Base-by-base conservation (phyloP, 352 stramenopile species). In the Phytophthora citricola region DNA sequence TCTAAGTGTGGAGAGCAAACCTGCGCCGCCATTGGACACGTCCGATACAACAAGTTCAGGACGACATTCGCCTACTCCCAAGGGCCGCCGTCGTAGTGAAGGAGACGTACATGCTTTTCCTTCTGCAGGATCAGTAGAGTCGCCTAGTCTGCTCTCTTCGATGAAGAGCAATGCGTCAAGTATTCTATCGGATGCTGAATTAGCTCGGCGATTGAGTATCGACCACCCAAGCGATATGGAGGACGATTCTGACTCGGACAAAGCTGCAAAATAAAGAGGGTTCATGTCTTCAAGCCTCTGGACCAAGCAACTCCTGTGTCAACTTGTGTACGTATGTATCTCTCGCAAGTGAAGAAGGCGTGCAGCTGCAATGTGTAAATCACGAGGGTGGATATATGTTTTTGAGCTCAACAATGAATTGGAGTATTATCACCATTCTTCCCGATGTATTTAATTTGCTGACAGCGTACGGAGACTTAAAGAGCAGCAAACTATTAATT, bases 131-230 rank as follows among this genome's bases (percentile, higher is more conserved):
- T 52, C 29, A 17, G 22, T 51, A 26, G 43, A 53, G 6, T 61
- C 58, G 5, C 55, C 68, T 36, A 73, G 45, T 41, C 41, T 73
- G 29, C 66, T 77, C 40, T 44, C 64, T 9, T 74, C 82, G 39
- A 81, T 79, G 49, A 75, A 83, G 51, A 76, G 64, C 40, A 75
- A 45, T 20, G 73, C 78, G 6, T 78, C 78, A 4, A 87, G 78
- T 46, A 78, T 90, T 22, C 59, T 90, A 11, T 82, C 81, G 9
- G 81, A 90, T 39, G 62, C 63, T 5, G 81, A 90, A 62, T 66
- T 90, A 24, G 63, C 74, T 38, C 78, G 68, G 40, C 71, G 82
- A 52, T 71, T 90, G 26, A 81, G 76, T 66, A 71, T 80, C 27
- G 60, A 79, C 22, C 58, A 69, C 29, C 45, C 63, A 7, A 87